Percentiles rank a stretch among this genome's conserved stretches.
phyloP scores from a whole-genome alignment of 2,329 filamentous ascomycete species.

The Fusarium heterosporum region DNA sequence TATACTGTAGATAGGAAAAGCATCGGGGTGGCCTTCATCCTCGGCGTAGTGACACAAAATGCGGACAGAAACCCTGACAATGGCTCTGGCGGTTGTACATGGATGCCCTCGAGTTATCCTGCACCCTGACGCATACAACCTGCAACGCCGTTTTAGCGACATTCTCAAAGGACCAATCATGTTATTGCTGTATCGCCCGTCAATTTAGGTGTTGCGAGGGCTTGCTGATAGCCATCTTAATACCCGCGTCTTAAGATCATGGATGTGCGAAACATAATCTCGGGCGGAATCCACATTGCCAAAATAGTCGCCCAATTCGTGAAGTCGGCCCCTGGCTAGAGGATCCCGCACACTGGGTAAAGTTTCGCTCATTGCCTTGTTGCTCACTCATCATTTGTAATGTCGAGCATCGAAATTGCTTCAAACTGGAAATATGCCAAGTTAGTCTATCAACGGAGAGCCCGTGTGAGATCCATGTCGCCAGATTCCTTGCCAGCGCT shows the following conservation, averaged over 20 bases:
- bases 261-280: constrained; percentile 49
- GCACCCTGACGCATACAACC: constrained; percentile 44
- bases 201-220: constrained; percentile 34
- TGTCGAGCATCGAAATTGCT: constrained; percentile 37
- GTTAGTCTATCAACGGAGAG: constrained; percentile 32
- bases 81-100: constrained; percentile 40
- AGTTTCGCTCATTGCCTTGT: constrained; percentile 26
- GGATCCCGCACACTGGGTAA: constrained; percentile 30
- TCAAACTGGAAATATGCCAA: constrained; percentile 32
- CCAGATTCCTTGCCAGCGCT: background rate
- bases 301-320: constrained; percentile 38
- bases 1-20: background rate
- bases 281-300: constrained; percentile 43
- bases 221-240: constrained; percentile 46
- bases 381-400: constrained; percentile 41
- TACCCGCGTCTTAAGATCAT: constrained; percentile 42
- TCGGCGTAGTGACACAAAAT: constrained; percentile 32
- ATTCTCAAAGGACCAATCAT: constrained; percentile 36
- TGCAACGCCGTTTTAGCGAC: constrained; percentile 48
- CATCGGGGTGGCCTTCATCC: constrained; percentile 26
- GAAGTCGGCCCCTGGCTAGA: constrained; percentile 40
- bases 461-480: constrained; percentile 20
- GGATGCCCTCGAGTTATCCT: constrained; percentile 35
- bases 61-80: constrained; percentile 24
- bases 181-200: constrained; percentile 8